These are phyloP conservation scores for Graphilbum fragrans DNA, from an alignment of 2,329 filamentous ascomycete genomes.

Conservation along the genomic window DNA sequence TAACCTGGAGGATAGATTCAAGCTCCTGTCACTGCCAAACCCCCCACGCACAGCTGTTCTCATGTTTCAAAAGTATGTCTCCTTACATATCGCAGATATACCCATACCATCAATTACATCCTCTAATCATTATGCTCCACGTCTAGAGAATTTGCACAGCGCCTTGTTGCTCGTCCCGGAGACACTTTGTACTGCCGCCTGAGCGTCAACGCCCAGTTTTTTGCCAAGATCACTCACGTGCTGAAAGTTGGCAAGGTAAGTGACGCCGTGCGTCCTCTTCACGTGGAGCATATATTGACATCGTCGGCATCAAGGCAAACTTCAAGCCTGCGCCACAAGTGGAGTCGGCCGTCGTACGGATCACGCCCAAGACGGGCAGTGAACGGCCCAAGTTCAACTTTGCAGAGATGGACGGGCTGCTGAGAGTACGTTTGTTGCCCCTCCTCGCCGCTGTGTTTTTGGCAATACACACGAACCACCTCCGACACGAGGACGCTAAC, in stretches of 20 bases:
- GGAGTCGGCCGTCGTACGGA: conserved; percentile 79
- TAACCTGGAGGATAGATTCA: conserved; percentile 43
- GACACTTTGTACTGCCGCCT: conserved; percentile 86
- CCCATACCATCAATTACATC: too few relatives aligned
- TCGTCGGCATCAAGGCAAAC: conserved; percentile 48
- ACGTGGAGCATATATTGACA: background rate
- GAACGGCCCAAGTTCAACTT: conserved; percentile 78
- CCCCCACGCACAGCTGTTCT: conserved; percentile 68
- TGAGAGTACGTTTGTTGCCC: conserved; percentile 30
- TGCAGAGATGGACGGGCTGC: conserved; percentile 87
- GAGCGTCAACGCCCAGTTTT: conserved; percentile 89
- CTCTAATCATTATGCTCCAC: too few relatives aligned
- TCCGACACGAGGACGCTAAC: too few relatives aligned
- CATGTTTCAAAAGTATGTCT: conserved; percentile 49
- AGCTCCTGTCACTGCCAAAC: conserved; percentile 65
- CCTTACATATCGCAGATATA: too few relatives aligned
- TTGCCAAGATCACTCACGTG: conserved; percentile 51
- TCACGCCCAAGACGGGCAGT: conserved; percentile 71
- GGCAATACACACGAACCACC: too few relatives aligned
- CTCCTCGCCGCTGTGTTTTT: background rate
- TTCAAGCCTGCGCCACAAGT: conserved; percentile 92
- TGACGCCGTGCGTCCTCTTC: too few relatives aligned
- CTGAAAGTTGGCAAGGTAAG: conserved; percentile 72
- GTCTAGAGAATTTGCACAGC: conserved; percentile 72
- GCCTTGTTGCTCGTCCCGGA: conserved; percentile 76